Conservation (phyloP, 495 filamentous ascomycete species). For the Trichoderma parareesei region DNA sequence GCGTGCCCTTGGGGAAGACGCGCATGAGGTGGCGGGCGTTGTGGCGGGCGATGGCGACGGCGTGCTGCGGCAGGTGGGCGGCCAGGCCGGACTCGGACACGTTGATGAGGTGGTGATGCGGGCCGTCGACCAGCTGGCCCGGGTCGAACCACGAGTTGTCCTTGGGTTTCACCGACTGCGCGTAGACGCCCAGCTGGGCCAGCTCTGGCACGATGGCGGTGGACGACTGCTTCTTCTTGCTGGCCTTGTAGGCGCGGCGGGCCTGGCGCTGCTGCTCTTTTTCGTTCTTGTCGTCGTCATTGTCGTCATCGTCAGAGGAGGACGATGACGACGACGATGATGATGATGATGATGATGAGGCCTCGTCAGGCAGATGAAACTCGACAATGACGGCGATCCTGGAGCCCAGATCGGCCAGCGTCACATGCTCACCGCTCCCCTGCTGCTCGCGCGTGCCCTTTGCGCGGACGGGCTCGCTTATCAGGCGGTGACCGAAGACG, state of each 20-base stretch:
- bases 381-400: conserved; percentile 50
- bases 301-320: conserved; percentile 14
- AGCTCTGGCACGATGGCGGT: conserved; percentile 44
- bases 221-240: conserved; percentile 26
- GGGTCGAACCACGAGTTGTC: conserved; percentile 44
- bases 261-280: conserved; percentile 37
- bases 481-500: conserved; percentile 41
- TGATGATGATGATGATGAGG: conserved; percentile 1
- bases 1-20: conserved; percentile 48
- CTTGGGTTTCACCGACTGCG: conserved; percentile 46
- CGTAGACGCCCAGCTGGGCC: conserved; percentile 46
- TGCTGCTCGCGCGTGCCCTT: conserved; percentile 36
- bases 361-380: conserved; percentile 42
- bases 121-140: conserved; percentile 29
- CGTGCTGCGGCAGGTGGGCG: conserved; percentile 26
- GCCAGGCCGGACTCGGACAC: conserved; percentile 43
- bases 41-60: conserved; percentile 36
- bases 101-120: conserved; percentile 51
- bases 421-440: conserved; percentile 31
- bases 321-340: too few species aligned
- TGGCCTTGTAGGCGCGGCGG: conserved; percentile 29
- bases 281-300: conserved; percentile 18
- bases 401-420: conserved; percentile 36
- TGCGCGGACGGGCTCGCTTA: conserved; percentile 35
- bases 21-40: conserved; percentile 47